phyloP scores from a whole-genome alignment of 306 rosid species.

The Fagus crenata region DNA sequence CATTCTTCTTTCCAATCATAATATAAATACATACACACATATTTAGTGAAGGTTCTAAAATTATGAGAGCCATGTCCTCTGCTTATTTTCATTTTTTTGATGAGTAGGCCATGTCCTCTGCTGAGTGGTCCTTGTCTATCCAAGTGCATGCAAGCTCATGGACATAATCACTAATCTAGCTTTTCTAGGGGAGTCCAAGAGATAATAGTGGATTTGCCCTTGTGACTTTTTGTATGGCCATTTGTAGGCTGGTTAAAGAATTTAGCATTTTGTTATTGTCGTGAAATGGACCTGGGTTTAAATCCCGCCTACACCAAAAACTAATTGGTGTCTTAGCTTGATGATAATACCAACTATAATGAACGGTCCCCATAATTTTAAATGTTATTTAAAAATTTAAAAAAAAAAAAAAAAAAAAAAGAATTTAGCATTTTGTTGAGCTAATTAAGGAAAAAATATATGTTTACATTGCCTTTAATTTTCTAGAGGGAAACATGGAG shows the following conservation, averaged over 20 bases:
- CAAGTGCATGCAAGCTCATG: slow-evolving; percentile 43
- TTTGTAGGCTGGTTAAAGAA: too few species aligned
- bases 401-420: too few species aligned
- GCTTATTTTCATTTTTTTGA: not conserved
- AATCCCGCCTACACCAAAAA: too few species aligned
- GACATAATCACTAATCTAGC: slow-evolving; percentile 19
- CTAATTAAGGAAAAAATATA: too few species aligned
- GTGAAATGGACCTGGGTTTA: too few species aligned
- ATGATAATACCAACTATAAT: too few species aligned
- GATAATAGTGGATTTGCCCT: not conserved
- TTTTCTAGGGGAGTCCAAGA: slow-evolving; percentile 8
- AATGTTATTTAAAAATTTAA: too few species aligned
- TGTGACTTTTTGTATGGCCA: not conserved
- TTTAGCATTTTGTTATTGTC: too few species aligned
- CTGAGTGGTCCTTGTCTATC: slow-evolving; percentile 6
- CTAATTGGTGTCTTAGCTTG: too few species aligned
- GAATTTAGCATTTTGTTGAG: too few species aligned
- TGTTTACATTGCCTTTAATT: too few species aligned
- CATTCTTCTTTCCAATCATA: not conserved
- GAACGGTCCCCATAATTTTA: accelerated
- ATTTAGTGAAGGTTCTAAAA: not conserved
- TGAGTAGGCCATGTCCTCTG: not conserved
- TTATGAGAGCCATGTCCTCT: not conserved
- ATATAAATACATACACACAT: not conserved
- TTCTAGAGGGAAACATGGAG: too few species aligned